A percentile compares a stretch with the other conserved stretches of the same genome.
Conservation (phyloP, 2,329 filamentous ascomycete genomes). For the Fusarium hainanense region DNA sequence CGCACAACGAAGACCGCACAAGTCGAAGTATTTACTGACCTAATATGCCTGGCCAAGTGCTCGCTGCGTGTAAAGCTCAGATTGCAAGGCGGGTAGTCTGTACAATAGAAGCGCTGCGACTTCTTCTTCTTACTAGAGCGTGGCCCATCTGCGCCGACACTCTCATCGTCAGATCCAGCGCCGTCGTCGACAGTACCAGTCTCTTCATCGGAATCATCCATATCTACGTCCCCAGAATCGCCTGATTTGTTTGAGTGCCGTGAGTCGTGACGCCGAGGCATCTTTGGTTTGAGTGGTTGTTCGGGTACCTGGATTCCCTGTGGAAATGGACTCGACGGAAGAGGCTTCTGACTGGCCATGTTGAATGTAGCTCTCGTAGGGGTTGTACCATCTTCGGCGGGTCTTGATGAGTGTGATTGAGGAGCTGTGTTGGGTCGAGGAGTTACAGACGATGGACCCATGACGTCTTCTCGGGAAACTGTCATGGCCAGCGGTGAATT, state of each 20-base stretch:
- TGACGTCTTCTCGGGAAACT: constrained; percentile 50
- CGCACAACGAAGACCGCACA: background rate
- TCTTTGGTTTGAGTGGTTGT: constrained; percentile 55
- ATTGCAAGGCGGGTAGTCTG: constrained; percentile 91
- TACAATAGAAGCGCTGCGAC: constrained; percentile 95
- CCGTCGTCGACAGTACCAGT: constrained; percentile 60
- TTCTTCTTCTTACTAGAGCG: constrained; percentile 93
- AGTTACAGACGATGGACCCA: constrained; percentile 52
- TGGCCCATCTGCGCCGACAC: constrained; percentile 70
- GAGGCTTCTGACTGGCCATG: constrained; percentile 62
- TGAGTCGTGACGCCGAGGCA: constrained; percentile 61
- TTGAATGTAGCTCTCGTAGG: constrained; percentile 71
- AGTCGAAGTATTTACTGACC: constrained; percentile 61
- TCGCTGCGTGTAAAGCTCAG: constrained; percentile 96
- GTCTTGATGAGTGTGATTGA: constrained; percentile 43
- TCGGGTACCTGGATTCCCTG: constrained; percentile 61
- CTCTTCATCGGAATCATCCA: constrained; percentile 80
- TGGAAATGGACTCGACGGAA: constrained; percentile 65
- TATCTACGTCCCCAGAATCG: constrained; percentile 77
- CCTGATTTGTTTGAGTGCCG: constrained; percentile 70
- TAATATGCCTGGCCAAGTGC: constrained; percentile 92
- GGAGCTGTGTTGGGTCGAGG: constrained; percentile 53
- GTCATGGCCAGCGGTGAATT: constrained; percentile 55
- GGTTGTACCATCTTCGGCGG: constrained; percentile 64
- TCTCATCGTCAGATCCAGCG: constrained; percentile 72